Evolutionary conservation across 495 filamentous ascomycete genomes (phyloP).

Genomic region (Aspergillus wentii): DNA sequence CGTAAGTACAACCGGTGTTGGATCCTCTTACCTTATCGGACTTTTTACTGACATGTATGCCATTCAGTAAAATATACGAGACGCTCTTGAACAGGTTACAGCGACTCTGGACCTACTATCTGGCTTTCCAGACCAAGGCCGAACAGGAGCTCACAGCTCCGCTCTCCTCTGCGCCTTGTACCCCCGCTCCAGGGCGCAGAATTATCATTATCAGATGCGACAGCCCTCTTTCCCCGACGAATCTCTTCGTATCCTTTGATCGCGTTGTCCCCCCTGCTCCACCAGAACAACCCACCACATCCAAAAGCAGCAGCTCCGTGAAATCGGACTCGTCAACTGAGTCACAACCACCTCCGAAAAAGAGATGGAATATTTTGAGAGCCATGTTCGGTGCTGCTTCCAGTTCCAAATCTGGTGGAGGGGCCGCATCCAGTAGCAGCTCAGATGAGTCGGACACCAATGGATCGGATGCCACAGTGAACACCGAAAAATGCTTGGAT

Average conservation of each 20-base stretch:
- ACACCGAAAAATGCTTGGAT: constrained; percentile 25
- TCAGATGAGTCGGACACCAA: constrained; percentile 36
- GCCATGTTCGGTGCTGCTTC: constrained; percentile 53
- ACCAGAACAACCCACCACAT: constrained; percentile 30
- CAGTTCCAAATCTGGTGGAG: constrained; percentile 21
- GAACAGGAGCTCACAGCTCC: constrained; percentile 51
- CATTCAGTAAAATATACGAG: constrained; percentile 54
- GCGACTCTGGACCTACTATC: constrained; percentile 73
- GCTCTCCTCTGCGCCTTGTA: constrained; percentile 73
- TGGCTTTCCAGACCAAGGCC: constrained; percentile 59
- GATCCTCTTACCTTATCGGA: background rate
- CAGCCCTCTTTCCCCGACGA: constrained; percentile 52
- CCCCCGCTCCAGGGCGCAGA: constrained; percentile 84
- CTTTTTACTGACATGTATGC: constrained; percentile 1
- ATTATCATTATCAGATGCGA: constrained; percentile 93
- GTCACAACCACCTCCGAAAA: constrained; percentile 40
- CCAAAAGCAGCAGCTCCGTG: constrained; percentile 33
- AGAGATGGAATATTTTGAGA: constrained; percentile 65
- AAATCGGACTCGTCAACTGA: constrained; percentile 23
- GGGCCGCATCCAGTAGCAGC: constrained; percentile 25
- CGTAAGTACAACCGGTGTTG: constrained; percentile 63
- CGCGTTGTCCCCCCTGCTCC: constrained; percentile 45
- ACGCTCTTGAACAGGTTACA: constrained; percentile 65
- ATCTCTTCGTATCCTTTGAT: constrained; percentile 62
- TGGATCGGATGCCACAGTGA: constrained; percentile 19